Percentiles rank a stretch among this genome's conserved stretches.
phyloP scores from a whole-genome alignment of 2,329 filamentous ascomycete genomes.

The Aspergillus unguis region DNA sequence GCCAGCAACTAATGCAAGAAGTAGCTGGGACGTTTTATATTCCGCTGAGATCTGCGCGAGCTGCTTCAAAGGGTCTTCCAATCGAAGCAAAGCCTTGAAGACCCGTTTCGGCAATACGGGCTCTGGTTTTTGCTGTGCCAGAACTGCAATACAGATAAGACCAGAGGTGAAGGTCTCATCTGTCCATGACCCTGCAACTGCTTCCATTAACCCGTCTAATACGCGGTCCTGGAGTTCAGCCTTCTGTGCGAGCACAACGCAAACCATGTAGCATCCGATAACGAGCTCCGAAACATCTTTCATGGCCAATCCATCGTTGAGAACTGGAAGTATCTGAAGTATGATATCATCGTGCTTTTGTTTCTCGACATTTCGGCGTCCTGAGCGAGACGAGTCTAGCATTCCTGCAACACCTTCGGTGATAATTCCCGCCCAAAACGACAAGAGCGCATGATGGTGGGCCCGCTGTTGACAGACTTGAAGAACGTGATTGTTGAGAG shows the following conservation, averaged over 20 bases:
- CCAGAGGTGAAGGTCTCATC: conserved; percentile 68
- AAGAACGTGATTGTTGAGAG: conserved; percentile 75
- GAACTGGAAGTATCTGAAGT: conserved; percentile 63
- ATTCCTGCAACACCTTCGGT: conserved; percentile 82
- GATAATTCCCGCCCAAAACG: conserved; percentile 87
- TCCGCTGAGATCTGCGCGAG: conserved; percentile 34
- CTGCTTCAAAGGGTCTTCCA: conserved; percentile 31
- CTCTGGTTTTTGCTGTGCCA: conserved; percentile 74
- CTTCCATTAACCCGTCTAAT: conserved; percentile 86
- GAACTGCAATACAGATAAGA: conserved; percentile 73
- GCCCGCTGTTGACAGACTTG: conserved; percentile 68
- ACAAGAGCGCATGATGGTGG: conserved; percentile 72
- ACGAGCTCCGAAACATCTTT: conserved; percentile 74
- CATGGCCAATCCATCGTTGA: conserved; percentile 75
- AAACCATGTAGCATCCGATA: conserved; percentile 86
- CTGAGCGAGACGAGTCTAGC: conserved; percentile 72
- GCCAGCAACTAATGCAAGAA: conserved; percentile 37
- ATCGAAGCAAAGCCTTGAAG: conserved; percentile 50
- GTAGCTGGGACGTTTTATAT: conserved; percentile 33
- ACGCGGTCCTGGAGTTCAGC: conserved; percentile 73
- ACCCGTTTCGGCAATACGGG: conserved; percentile 67
- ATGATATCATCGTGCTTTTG: conserved; percentile 78
- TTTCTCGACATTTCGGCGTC: conserved; percentile 69
- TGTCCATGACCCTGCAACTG: conserved; percentile 74
- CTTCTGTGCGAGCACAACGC: conserved; percentile 81